Percentiles rank a stretch among this genome's conserved stretches.
These are phyloP conservation scores for Copromyces sp. DNA, from an alignment of 495 filamentous ascomycete genomes.

Conservation along the genomic window DNA sequence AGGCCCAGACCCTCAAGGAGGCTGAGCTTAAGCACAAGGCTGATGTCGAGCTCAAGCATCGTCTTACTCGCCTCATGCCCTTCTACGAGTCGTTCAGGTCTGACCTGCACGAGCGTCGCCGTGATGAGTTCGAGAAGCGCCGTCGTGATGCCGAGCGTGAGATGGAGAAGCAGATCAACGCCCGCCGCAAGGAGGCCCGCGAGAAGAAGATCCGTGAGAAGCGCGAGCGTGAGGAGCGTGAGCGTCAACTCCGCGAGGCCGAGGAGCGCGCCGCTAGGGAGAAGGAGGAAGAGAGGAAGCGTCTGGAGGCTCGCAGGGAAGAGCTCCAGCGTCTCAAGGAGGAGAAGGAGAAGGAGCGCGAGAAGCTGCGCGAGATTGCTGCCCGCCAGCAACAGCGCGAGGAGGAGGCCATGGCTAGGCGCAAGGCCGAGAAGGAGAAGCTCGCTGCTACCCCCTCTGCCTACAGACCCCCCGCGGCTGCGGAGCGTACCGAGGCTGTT, in stretches of 20 bases:
- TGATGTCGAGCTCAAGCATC: slow-evolving; percentile 84
- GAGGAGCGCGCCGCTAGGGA: slow-evolving; percentile 71
- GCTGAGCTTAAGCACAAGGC: slow-evolving; percentile 77
- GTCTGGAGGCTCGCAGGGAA: slow-evolving; percentile 55
- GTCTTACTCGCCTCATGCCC: slow-evolving; percentile 70
- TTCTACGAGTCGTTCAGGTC: slow-evolving; percentile 73
- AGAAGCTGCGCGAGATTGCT: slow-evolving; percentile 41
- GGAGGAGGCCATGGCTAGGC: slow-evolving; percentile 45
- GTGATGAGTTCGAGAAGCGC: slow-evolving; percentile 91
- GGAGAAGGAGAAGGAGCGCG: slow-evolving; percentile 73
- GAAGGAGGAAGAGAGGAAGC: slow-evolving; percentile 67
- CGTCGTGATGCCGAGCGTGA: slow-evolving; percentile 82
- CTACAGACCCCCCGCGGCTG: slow-evolving; percentile 26
- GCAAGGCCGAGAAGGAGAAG: slow-evolving; percentile 36
- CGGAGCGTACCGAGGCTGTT: slow-evolving; percentile 26
- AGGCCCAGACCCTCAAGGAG: slow-evolving; percentile 65
- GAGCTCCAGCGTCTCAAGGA: slow-evolving; percentile 65
- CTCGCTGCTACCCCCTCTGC: slow-evolving; percentile 15
- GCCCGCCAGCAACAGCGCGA: slow-evolving; percentile 41
- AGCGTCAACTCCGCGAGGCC: slow-evolving; percentile 64
- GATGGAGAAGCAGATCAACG: slow-evolving; percentile 77
- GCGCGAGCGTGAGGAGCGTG: slow-evolving; percentile 70
- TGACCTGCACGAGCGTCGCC: slow-evolving; percentile 70
- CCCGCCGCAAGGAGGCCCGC: slow-evolving; percentile 70
- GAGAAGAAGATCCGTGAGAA: slow-evolving; percentile 67